Conservation (phyloP, 2,329 filamentous ascomycete genomes). For the Amesomyces nigricolor region DNA sequence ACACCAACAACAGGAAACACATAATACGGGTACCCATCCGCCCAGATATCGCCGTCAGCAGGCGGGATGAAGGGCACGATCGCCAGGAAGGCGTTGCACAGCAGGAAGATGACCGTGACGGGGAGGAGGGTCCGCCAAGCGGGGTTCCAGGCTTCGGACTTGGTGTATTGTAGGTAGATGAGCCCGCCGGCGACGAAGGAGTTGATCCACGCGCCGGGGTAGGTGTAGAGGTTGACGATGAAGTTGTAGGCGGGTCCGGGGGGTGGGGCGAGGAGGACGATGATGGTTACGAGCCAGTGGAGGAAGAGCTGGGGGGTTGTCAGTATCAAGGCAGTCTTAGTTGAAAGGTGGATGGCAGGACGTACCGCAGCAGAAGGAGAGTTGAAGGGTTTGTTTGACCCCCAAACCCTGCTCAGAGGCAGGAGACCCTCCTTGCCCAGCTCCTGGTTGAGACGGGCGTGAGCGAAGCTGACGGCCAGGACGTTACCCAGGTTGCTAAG, state of each 20-base stretch:
- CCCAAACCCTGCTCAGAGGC: conserved; percentile 60
- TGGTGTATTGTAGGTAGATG: conserved; percentile 46
- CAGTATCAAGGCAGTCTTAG: background rate
- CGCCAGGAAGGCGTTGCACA: conserved; percentile 47
- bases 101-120: conserved; percentile 43
- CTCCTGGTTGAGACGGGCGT: conserved; percentile 56
- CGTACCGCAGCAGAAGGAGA: conserved; percentile 49
- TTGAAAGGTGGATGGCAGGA: no score
- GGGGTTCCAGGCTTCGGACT: conserved; percentile 46
- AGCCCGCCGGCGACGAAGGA: conserved; percentile 46
- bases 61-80: conserved; percentile 53
- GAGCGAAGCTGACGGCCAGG: conserved; percentile 54
- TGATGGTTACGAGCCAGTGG: conserved; percentile 60
- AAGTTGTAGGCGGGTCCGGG: conserved; percentile 66
- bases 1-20: conserved; percentile 52
- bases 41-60: conserved; percentile 43
- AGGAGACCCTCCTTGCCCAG: conserved; percentile 65
- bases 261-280: conserved; percentile 63
- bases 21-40: conserved; percentile 50
- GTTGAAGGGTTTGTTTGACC: conserved; percentile 61
- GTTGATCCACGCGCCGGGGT: conserved; percentile 51
- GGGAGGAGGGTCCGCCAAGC: conserved; percentile 48
- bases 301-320: conserved; percentile 43
- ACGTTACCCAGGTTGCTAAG: conserved; percentile 59
- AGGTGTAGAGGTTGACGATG: conserved; percentile 51